phyloP scores from a whole-genome alignment of 2,329 filamentous ascomycete species.

The Mycosphaerella sp. region DNA sequence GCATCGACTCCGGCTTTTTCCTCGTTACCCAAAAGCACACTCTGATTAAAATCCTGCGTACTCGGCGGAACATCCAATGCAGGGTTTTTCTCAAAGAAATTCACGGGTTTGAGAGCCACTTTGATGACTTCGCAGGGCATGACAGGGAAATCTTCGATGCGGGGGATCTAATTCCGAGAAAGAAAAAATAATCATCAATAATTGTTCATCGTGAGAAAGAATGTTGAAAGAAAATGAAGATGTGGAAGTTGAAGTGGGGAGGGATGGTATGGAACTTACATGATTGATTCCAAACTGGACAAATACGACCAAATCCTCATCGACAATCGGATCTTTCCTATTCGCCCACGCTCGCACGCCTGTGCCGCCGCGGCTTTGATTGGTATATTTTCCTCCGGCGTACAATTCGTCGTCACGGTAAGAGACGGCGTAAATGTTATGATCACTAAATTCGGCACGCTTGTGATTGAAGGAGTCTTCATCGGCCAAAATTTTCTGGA shows the following conservation, averaged over 20 bases:
- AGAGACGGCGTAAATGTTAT: constrained; percentile 54
- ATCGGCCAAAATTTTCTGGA: constrained; percentile 48
- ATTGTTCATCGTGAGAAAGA: no score
- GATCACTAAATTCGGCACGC: constrained; percentile 53
- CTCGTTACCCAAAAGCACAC: constrained; percentile 31
- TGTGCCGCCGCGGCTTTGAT: constrained; percentile 50
- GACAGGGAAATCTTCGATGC: constrained; percentile 53
- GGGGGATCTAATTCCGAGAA: constrained; percentile 38
- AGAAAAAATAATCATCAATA: no score
- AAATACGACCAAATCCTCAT: constrained; percentile 52
- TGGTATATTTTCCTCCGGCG: constrained; percentile 48
- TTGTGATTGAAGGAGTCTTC: constrained; percentile 51
- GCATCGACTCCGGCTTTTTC: background rate
- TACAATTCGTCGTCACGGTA: constrained; percentile 55
- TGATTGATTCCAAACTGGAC: constrained; percentile 55
- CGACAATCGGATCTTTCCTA: constrained; percentile 51
- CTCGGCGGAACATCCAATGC: constrained; percentile 51
- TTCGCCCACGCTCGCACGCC: constrained; percentile 46
- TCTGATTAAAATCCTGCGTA: constrained; percentile 44
- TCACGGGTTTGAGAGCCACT: constrained; percentile 51
- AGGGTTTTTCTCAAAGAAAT: constrained; percentile 54
- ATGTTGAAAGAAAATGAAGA: constrained; percentile 44
- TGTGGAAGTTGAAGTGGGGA: no score
- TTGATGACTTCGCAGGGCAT: constrained; percentile 55
- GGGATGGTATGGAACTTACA: constrained; percentile 48